Evolutionary conservation across 139 green algal species (phyloP).

Genomic region (Limnomonas spitsbergensis): DNA sequence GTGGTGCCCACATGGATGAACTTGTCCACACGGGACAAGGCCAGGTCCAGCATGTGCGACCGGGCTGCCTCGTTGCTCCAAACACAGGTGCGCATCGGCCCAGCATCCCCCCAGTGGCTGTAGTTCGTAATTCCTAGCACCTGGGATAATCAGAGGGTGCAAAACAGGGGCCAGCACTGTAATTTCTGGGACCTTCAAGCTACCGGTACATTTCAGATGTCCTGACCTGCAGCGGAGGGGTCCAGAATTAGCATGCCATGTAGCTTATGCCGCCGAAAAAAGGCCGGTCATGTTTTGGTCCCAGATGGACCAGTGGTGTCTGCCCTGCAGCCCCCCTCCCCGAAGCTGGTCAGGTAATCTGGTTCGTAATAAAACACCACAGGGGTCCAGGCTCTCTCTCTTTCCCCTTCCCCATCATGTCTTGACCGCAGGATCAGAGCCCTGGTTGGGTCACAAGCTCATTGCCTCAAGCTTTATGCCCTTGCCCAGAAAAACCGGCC

Average conservation of each 20-base stretch:
- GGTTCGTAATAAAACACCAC: no score
- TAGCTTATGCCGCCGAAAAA: neutral
- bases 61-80: neutral
- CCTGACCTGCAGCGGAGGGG: neutral
- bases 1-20: slow-evolving; percentile 61
- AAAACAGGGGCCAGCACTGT: no score
- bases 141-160: slow-evolving; percentile 29
- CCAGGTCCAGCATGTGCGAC: slow-evolving; percentile 43
- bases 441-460: no score
- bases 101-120: slow-evolving; percentile 64
- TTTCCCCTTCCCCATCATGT: no score
- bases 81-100: slow-evolving; percentile 55
- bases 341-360: no score
- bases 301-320: neutral
- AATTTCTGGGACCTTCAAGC: neutral
- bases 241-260: neutral
- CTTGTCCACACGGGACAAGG: slow-evolving; percentile 34
- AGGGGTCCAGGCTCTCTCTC: no score
- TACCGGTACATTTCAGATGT: neutral
- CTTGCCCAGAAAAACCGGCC: no score
- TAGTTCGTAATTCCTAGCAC: slow-evolving; percentile 84
- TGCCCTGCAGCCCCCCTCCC: no score
- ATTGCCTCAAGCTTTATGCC: no score
- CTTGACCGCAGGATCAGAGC: no score
- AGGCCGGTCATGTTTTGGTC: neutral